Conservation (phyloP, 306 rosid genomes). For the Malus asiatica region DNA sequence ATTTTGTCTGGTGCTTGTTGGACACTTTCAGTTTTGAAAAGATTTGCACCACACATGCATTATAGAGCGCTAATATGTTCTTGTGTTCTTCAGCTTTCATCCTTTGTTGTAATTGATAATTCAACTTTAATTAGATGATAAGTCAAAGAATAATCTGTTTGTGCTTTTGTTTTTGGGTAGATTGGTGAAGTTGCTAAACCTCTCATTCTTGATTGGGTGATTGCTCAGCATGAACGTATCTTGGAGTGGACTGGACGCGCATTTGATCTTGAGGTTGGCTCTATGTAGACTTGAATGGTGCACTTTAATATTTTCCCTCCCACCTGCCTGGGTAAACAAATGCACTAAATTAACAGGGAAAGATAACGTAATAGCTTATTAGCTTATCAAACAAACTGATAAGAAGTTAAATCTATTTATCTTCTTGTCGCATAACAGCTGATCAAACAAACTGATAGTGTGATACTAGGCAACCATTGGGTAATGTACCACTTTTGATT, state of each 20-base stretch:
- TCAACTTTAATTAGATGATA: background rate
- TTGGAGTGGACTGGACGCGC: slow-evolving; percentile 56
- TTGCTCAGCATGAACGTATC: slow-evolving; percentile 39
- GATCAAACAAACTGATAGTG: background rate
- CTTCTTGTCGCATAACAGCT: background rate
- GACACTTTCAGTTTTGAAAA: background rate
- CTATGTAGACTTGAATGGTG: background rate
- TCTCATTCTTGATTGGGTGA: slow-evolving; percentile 54
- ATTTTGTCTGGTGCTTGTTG: background rate
- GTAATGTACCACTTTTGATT: background rate
- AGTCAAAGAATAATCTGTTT: slow-evolving; percentile 5
- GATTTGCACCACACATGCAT: background rate
- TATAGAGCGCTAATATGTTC: background rate
- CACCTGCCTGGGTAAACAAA: background rate
- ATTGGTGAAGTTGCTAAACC: slow-evolving; percentile 50
- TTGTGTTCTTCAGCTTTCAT: background rate
- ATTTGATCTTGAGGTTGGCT: slow-evolving; percentile 50
- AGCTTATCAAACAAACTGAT: background rate
- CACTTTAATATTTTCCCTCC: background rate
- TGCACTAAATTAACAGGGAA: background rate
- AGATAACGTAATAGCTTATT: background rate
- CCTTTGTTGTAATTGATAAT: background rate
- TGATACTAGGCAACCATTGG: background rate
- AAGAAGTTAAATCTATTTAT: background rate
- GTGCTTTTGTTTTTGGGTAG: slow-evolving; percentile 20